These are phyloP conservation scores for Diaporthe eres DNA, from an alignment of 2,329 filamentous ascomycete species.

Conservation along the genomic window DNA sequence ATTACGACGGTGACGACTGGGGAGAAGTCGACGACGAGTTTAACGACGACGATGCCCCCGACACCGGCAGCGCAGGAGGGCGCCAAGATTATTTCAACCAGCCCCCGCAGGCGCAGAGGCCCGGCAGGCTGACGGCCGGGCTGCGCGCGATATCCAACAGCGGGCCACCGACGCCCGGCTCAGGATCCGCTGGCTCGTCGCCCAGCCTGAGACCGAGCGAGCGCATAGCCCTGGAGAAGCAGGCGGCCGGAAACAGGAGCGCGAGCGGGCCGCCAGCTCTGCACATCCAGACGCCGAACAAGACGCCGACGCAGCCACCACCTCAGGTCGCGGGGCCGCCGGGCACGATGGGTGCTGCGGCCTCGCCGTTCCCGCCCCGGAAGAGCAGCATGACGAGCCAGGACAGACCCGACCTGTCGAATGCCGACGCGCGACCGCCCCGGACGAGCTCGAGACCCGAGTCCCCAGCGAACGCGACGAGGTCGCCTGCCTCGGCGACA, in stretches of 20 bases:
- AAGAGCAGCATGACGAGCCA: slow-evolving; percentile 73
- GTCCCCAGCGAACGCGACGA: slow-evolving; percentile 54
- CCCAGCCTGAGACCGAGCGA: slow-evolving; percentile 40
- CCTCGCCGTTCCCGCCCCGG: slow-evolving; percentile 67
- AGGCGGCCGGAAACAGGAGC: slow-evolving; percentile 42
- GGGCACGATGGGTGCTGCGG: slow-evolving; percentile 42
- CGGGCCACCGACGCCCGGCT: slow-evolving; percentile 33
- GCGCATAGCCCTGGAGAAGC: slow-evolving; percentile 40
- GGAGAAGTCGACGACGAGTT: slow-evolving; percentile 77
- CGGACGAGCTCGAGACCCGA: slow-evolving; percentile 51
- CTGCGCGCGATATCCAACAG: slow-evolving; percentile 39
- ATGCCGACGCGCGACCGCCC: slow-evolving; percentile 36
- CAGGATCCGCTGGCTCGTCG: slow-evolving; percentile 36
- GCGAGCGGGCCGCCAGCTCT: slow-evolving; percentile 44
- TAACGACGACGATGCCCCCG: slow-evolving; percentile 69
- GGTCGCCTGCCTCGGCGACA: slow-evolving; percentile 53
- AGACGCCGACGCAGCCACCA: slow-evolving; percentile 21
- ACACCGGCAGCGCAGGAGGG: slow-evolving; percentile 50
- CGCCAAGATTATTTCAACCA: slow-evolving; percentile 33
- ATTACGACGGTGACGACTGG: slow-evolving; percentile 96
- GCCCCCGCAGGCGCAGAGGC: slow-evolving; percentile 38
- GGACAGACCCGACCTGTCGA: slow-evolving; percentile 49
- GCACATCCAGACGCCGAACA: slow-evolving; percentile 44
- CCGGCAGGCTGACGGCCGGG: slow-evolving; percentile 37
- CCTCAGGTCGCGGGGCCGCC: slow-evolving; percentile 30